Conservation (phyloP, 1,139 yeast genomes). For the Blastobotrys capitulatus region DNA sequence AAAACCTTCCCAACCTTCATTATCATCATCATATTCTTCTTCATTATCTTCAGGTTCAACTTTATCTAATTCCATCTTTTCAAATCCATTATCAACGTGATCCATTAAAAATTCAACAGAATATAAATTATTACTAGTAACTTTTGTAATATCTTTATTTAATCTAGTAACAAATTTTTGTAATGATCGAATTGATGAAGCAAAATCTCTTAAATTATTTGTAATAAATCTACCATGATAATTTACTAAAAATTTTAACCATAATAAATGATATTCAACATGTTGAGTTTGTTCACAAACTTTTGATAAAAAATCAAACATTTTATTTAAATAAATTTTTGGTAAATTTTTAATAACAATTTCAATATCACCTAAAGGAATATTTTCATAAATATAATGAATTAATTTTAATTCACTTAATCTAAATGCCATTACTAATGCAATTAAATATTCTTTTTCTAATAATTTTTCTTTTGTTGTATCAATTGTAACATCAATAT, state of each 20-base stretch:
- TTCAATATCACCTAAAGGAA: conserved; percentile 70
- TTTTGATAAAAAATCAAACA: conserved; percentile 67
- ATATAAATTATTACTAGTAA: conserved; percentile 53
- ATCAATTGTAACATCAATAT: conserved; percentile 84
- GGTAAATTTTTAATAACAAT: conserved; percentile 68
- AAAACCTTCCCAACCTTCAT: conserved; percentile 42
- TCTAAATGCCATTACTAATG: conserved; percentile 90
- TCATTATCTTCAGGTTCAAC: conserved; percentile 26
- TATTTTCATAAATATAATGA: conserved; percentile 63
- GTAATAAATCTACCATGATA: conserved; percentile 75
- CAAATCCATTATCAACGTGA: conserved; percentile 16
- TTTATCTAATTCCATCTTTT: conserved; percentile 23
- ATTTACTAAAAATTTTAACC: conserved; percentile 67
- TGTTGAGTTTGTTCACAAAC: conserved; percentile 74
- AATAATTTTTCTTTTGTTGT: conserved; percentile 55
- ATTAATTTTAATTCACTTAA: conserved; percentile 75
- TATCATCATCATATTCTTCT: conserved; percentile 22
- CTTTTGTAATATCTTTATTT: conserved; percentile 64
- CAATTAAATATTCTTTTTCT: conserved; percentile 69
- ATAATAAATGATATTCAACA: conserved; percentile 72
- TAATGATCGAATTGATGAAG: conserved; percentile 61
- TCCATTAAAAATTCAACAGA: conserved; percentile 40
- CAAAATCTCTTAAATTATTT: conserved; percentile 56
- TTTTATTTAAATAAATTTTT: conserved; percentile 60
- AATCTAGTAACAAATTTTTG: conserved; percentile 70